Base-by-base conservation (phyloP, 805 yeast species). In the Lipomyces yamadae region DNA sequence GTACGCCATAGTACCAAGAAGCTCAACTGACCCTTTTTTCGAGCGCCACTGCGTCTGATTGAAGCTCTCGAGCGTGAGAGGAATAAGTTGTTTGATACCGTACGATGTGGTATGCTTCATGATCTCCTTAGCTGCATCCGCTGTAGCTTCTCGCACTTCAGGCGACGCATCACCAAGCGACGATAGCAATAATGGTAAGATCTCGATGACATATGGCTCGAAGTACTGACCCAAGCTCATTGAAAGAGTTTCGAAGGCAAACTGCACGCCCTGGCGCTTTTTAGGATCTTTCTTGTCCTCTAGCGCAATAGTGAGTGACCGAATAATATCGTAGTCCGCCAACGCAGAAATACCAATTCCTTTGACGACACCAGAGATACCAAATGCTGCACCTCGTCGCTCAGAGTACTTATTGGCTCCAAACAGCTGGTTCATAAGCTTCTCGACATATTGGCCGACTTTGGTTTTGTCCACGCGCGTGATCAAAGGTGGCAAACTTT, bases 1-100 rank as follows among this genome's bases (percentile, higher is more conserved):
- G 77, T 92, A 95, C 0, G 99, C 99, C 99, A 95, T 95, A 32
- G 97, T 88, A 78, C 99, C 99, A 57, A 95, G 84, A 61, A 95
- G 80, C 76, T 95, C 98, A 24, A 95, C 98, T 5, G 98, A 91
- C 3, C 98, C 99, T 79, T 92, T 91, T 80, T 95, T 95, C 0
- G 97, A 87, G 80, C 99, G 85, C 99, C 99, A 95, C 0, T 96
- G 89, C 64, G 88, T 87, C 68, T 91, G 96, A 73, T 92, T 96
- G 72, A 95, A 82, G 72, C 91, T 91, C 39, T 87, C 85, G 66
- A 94, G 85, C 0, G 98, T 96, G 65, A 94, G 82, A 1, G 99
- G 99, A 76, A 95, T 92, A 77, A 95, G 83, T 71, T 89, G 88
- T 75, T 89, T 90, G 65, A 95, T 91, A 79, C 99, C 99, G 77